Base-by-base conservation (phyloP, 441 rosid species). In the Bocquillonia castaneifolia region DNA sequence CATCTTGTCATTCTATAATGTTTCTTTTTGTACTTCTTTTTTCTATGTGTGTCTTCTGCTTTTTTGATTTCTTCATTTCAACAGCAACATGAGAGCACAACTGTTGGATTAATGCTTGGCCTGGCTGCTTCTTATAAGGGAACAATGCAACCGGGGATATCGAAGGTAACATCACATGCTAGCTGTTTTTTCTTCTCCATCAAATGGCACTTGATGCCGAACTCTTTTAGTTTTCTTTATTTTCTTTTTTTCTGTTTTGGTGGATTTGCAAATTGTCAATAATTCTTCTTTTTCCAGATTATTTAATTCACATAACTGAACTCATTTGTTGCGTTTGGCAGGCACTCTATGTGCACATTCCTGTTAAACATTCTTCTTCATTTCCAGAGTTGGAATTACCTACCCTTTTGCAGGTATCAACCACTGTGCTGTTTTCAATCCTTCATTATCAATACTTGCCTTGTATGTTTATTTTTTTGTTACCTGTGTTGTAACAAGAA, bases 51-150 rank as follows among this genome's bases (percentile, higher is more conserved):
- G 23, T 67, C 47, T 63, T 51, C 45, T 59, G 59, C 64, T 29
- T 59, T 56, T 17, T 63, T 59, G 48, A 45, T 68, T 62, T 58
- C 58, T 69, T 76, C 57, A 60, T 67, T 72, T 56, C 64, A 40
- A 63, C 68, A 95, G 99, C 93, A 86, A 77, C 98, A 95, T 82
- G 99, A 95, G 76, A 82, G 88, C 84, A 95, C 98, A 66, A 85
- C 94, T 2, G 93, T 90, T 31, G 99, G 99, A 28, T 76, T 95
- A 79, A 87, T 95, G 97, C 94, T 95, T 76, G 99, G 99, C 72
- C 85, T 95, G 76, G 96, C 98, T 67, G 94, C 97, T 76, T 90
- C 99, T 59, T 88, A 95, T 74, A 82, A 89, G 74, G 93, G 98
- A 68, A 88, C 99, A 10, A 92, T 94, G 99, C 90, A 94, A 72